Conservation (phyloP, 2,329 filamentous ascomycete species). For the Penicillium expansum region DNA sequence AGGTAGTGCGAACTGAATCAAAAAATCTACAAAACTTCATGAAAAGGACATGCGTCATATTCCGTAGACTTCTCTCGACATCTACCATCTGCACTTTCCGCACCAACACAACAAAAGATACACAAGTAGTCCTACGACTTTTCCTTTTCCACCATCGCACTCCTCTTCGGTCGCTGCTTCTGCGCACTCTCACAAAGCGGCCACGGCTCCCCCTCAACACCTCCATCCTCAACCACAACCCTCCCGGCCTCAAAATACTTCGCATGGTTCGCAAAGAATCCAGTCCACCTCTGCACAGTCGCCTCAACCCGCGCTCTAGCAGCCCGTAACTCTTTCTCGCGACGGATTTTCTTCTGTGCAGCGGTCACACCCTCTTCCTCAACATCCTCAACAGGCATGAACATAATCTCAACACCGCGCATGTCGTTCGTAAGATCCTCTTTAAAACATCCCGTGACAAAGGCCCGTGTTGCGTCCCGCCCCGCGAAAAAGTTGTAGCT, state of each 20-base stretch:
- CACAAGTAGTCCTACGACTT: conserved; percentile 4
- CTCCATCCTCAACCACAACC: conserved; percentile 57
- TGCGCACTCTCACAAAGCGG: conserved; percentile 69
- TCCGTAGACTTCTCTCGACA: conserved; percentile 3
- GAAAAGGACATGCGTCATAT: conserved; percentile 8
- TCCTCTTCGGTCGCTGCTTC: conserved; percentile 60
- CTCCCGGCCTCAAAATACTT: conserved; percentile 80
- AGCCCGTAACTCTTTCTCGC: conserved; percentile 61
- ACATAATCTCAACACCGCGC: conserved; percentile 84
- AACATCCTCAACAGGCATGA: conserved; percentile 64
- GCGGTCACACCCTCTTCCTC: conserved; percentile 33
- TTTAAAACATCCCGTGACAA: conserved; percentile 88
- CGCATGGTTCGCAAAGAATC: conserved; percentile 74
- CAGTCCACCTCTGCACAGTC: conserved; percentile 74
- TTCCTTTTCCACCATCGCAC: conserved; percentile 28
- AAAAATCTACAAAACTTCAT: conserved; percentile 32
- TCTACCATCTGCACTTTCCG: neutral
- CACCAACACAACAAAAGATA: neutral
- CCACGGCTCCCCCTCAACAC: conserved; percentile 47
- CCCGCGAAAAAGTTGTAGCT: conserved; percentile 86
- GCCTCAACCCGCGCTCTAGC: conserved; percentile 65
- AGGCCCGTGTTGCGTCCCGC: conserved; percentile 79
- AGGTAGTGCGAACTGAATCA: conserved; percentile 35
- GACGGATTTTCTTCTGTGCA: conserved; percentile 50
- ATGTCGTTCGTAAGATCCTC: conserved; percentile 82